Base-by-base conservation (phyloP, 176 grass and related monocot species). In the Carex parvula region DNA sequence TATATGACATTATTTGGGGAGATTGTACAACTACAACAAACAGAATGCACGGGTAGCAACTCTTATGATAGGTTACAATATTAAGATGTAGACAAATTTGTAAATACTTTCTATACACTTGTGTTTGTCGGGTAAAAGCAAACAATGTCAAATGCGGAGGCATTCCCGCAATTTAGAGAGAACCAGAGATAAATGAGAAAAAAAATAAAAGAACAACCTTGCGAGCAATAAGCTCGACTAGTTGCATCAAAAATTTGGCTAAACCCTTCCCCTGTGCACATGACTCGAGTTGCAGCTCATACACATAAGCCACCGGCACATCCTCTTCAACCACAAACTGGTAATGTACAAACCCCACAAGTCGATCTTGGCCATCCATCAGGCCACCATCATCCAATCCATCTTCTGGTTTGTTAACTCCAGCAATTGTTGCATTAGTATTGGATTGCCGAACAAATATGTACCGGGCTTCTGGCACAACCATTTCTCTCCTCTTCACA, bases 281-380 rank as follows among this genome's bases (percentile, higher is more conserved):
- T 88, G 88, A 55, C 80, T 92, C 91, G 69, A 98, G 86, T 55
- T 93, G 96, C 79, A 98, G 83, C 67, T 98, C 92, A 90, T 93
- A 95, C 21, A 98, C 91, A 92, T 98, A 98, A 95, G 91, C 44
- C 79, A 93, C 89, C 29, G 91, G 88, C 2, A 99, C 37, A 66
- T 99, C 91, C 84, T 93, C 93, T 86, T 95, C 96, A 77, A 95
- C 61, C 80, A 89, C 89, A 92, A 95, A 95, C 50, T 87, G 89
- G 22, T 92, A 95, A 75, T 95, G 91, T 65, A 92, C 88, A 89
- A 99, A 95, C 82, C 96, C 96, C 87, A 92, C 55, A 65, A 97
- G 88, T 42, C 2, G 21, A 84, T 82, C 67, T 55, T 75, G 72
- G 71, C 42, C 37, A 86, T 62, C 55, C 68, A 48, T 4, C 69